Evolutionary conservation across 208 protist genomes (phyloP).

Genomic region (Plasmodiophora brassicae): DNA sequence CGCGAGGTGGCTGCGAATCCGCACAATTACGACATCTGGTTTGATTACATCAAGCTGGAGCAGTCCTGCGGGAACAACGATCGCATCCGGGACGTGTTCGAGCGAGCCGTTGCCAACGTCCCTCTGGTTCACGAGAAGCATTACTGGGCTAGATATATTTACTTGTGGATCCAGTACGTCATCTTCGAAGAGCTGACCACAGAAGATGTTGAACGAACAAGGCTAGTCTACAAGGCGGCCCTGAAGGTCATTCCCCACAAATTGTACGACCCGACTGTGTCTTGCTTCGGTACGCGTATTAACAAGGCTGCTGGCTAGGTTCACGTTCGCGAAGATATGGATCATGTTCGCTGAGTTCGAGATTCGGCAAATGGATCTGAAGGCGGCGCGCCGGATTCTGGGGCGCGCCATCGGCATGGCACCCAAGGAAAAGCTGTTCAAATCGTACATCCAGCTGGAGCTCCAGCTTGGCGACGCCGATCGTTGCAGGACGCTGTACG

Average conservation of each 20-base stretch:
- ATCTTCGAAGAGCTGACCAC: constrained; percentile 78
- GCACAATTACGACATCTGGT: constrained; percentile 84
- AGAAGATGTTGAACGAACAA: constrained; percentile 50
- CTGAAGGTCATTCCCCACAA: constrained; percentile 72
- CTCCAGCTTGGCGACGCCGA: constrained; percentile 58
- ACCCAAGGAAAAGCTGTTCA: constrained; percentile 76
- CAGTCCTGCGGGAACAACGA: constrained; percentile 47
- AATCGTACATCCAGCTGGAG: constrained; percentile 62
- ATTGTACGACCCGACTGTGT: background rate
- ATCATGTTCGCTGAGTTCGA: constrained; percentile 71
- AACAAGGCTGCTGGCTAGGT: background rate
- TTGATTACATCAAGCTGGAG: constrained; percentile 76
- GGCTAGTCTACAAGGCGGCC: constrained; percentile 53
- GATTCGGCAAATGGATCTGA: constrained; percentile 57
- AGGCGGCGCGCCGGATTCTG: constrained; percentile 62
- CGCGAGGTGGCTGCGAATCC: constrained; percentile 53
- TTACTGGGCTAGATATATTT: constrained; percentile 73
- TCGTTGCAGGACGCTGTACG: constrained; percentile 67
- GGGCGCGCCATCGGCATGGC: constrained; percentile 62
- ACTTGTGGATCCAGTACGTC: constrained; percentile 85
- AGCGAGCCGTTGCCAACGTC: constrained; percentile 77
- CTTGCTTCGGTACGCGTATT: background rate
- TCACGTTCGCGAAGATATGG: constrained; percentile 55
- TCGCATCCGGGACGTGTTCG: constrained; percentile 60
- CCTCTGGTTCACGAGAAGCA: constrained; percentile 63